Evolutionary conservation across 495 filamentous ascomycete species (phyloP).

Genomic region (Delitschia confertaspora): DNA sequence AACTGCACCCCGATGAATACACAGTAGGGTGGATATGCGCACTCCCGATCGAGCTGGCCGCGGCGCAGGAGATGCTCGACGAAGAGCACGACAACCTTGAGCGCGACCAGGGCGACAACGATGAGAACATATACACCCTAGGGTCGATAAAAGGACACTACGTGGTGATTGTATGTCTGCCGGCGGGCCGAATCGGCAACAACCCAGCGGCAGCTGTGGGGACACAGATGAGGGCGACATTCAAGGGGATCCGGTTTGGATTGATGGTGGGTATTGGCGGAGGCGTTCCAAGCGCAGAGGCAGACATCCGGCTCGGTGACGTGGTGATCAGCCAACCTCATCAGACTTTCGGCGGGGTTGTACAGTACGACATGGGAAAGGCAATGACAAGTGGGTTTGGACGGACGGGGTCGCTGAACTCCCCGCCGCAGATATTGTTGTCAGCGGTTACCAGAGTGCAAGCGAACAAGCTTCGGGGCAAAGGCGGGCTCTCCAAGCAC

Average conservation of each 20-base stretch:
- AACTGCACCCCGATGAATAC: conserved; percentile 12
- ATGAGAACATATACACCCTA: conserved; percentile 18
- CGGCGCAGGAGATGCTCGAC: conserved; percentile 22
- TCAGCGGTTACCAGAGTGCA: conserved; percentile 16
- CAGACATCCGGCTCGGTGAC: conserved; percentile 41
- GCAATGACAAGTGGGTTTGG: conserved; percentile 14
- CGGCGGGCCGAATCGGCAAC: conserved; percentile 37
- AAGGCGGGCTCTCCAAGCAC: conserved; percentile 15
- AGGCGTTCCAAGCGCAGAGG: conserved; percentile 32
- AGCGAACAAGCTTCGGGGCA: conserved; percentile 7
- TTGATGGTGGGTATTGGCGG: conserved; percentile 45
- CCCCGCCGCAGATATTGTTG: conserved; percentile 28
- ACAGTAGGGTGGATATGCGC: conserved; percentile 25
- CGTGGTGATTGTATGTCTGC: conserved; percentile 35
- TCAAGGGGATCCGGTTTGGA: conserved; percentile 36
- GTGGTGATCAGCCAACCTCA: conserved; percentile 36
- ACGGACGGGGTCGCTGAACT: conserved; percentile 25
- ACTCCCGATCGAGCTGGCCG: conserved; percentile 17
- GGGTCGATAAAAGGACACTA: conserved; percentile 18
- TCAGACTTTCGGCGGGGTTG: conserved; percentile 27
- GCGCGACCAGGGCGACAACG: conserved; percentile 3
- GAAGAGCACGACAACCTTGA: conserved; percentile 20
- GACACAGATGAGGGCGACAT: conserved; percentile 35
- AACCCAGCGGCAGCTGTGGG: conserved; percentile 30
- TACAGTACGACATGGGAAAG: conserved; percentile 36